Conservation (phyloP, 257 asterid genomes). For the Nicotiana obtusifolia region DNA sequence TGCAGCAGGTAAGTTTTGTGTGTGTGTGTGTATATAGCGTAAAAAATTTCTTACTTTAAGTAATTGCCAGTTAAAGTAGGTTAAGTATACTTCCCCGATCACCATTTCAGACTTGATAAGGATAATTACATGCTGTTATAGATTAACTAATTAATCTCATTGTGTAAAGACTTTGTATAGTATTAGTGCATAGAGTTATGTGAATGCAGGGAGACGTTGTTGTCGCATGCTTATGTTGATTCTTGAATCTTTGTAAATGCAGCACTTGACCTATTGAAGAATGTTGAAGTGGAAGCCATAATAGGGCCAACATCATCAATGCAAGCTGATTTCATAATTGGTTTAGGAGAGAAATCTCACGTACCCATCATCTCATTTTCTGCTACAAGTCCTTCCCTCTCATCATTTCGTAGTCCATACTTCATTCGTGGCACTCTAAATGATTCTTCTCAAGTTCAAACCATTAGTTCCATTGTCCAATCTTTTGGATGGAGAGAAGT, state of each 20-base stretch:
- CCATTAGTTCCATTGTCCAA: slow-evolving; percentile 34
- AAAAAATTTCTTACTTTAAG: background rate
- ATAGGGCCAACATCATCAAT: slow-evolving; percentile 49
- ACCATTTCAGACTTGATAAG: background rate
- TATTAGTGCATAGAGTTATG: background rate
- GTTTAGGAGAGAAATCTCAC: slow-evolving; percentile 44
- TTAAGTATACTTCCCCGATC: background rate
- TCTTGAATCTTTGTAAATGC: slow-evolving; percentile 11
- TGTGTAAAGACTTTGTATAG: too few species aligned
- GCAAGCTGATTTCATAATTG: slow-evolving; percentile 42
- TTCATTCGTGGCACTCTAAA: slow-evolving; percentile 37
- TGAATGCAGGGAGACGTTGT: too few species aligned
- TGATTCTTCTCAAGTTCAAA: slow-evolving; percentile 43
- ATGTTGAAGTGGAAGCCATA: slow-evolving; percentile 53
- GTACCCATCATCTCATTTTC: slow-evolving; percentile 57
- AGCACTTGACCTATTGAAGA: slow-evolving; percentile 51
- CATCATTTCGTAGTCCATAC: slow-evolving; percentile 29
- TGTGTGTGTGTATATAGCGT: background rate
- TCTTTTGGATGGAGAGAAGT: slow-evolving; percentile 49
- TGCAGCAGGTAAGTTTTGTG: slow-evolving; percentile 32
- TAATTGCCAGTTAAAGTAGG: too few species aligned
- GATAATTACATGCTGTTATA: fast-evolving
- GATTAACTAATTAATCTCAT: background rate
- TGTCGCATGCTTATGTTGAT: background rate
- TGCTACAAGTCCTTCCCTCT: slow-evolving; percentile 47